These are phyloP conservation scores for Colletotrichum sublineola DNA, from an alignment of 2,329 filamentous ascomycete genomes.

Conservation along the genomic window DNA sequence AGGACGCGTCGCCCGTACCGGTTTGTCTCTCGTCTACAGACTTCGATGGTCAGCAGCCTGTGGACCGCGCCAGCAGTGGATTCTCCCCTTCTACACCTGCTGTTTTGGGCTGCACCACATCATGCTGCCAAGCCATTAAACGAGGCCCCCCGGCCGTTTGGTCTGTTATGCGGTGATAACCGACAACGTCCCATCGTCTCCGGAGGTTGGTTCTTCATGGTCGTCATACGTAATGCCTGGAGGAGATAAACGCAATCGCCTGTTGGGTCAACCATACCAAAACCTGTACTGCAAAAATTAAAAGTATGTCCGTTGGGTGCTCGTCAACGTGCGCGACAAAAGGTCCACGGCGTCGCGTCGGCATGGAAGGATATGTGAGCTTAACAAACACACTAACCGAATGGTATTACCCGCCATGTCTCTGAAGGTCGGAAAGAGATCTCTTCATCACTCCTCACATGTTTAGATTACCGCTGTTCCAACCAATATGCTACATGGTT, in stretches of 20 bases:
- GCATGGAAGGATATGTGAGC: too few species aligned
- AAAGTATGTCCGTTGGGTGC: too few species aligned
- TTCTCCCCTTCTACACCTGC: conserved; percentile 5
- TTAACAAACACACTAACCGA: too few species aligned
- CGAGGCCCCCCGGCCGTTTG: neutral
- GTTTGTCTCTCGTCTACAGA: neutral
- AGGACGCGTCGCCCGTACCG: neutral
- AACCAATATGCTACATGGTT: too few species aligned
- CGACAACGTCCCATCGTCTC: neutral
- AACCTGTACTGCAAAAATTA: neutral
- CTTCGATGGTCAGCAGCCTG: neutral
- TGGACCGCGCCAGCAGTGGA: neutral
- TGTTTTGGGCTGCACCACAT: neutral
- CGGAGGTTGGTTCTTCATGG: neutral
- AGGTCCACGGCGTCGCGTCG: too few species aligned
- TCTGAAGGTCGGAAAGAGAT: too few species aligned
- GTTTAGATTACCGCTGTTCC: too few species aligned
- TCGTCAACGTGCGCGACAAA: neutral
- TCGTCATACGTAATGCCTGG: neutral
- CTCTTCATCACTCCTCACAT: too few species aligned
- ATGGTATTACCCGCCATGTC: too few species aligned
- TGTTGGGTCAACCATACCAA: neutral
- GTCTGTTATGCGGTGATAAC: neutral
- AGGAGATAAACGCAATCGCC: neutral
- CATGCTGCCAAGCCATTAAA: conserved; percentile 12